Evolutionary conservation across 306 rosid genomes (phyloP), one percentile per base, ranked within the genome.

Genomic region (Cucurbita pepo): DNA sequence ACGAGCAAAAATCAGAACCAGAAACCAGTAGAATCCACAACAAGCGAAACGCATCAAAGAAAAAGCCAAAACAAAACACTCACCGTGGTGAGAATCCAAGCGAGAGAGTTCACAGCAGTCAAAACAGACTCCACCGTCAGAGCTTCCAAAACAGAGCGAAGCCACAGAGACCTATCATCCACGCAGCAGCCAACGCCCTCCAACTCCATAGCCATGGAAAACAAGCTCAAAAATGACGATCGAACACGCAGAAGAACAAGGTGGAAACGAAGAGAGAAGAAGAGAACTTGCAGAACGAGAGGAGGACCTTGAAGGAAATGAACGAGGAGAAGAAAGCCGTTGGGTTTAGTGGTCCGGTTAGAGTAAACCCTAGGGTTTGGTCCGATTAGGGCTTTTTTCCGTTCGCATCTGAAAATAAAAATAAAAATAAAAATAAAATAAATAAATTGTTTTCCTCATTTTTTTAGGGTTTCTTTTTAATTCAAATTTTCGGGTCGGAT

Each of bases 351-450:
- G 81, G 81, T 83, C 75, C 21, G 72, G 73, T 85, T 83, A 80
- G 87, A 14, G 21, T 69, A 69, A 69, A 88, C 80, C 80, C 88
- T 82, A 78, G 51, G 44, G 52, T 77, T 80, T 63, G 82, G 86
- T 84, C 77, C 78, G 84, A 78, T 85, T 89, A 85, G 96, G 96
- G 88, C 80, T 88, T 82, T 52, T 10, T 54, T 67, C 13, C 15
- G 13, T 21, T 45, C 4, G 72, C 72, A 44, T 66, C 12, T 66
- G 21, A 12, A 66, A 47, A n/a, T n/a, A 8, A 65, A 19, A 65
- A 21, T 34, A 9, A 65, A 19, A 65, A 21, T 34, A 51, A 47
- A 12, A 69, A 69, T 9, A 48, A 50, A 30, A 30, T 6, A 69
- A 58, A 56, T 10, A 38, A 58, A 12, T 34, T 13, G 10, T 30